Conservation (phyloP, 495 filamentous ascomycete genomes). For the Penicillium alfredii region DNA sequence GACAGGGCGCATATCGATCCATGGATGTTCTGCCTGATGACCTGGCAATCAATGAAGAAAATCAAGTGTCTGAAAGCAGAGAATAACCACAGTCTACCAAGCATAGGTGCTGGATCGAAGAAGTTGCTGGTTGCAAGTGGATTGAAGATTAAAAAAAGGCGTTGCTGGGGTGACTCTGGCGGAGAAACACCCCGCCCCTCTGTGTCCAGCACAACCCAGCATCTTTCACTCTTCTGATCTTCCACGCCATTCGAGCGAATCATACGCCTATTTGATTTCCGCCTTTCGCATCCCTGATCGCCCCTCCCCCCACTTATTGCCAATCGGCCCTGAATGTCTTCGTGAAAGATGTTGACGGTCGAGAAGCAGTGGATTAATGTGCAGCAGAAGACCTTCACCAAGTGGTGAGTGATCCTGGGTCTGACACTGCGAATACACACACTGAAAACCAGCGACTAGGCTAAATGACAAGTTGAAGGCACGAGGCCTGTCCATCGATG, state of each 20-base stretch:
- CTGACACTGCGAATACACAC: no score
- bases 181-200: slow-evolving; percentile 14
- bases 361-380: slow-evolving; percentile 94
- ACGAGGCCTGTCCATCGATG: slow-evolving; percentile 67
- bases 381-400: slow-evolving; percentile 99
- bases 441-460: slow-evolving; percentile 42
- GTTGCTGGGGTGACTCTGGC: slow-evolving; percentile 22
- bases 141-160: background rate
- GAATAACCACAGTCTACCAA: no score
- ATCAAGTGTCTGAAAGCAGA: no score
- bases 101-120: no score
- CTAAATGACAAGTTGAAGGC: slow-evolving; percentile 88
- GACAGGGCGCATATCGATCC: no score
- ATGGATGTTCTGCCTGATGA: no score
- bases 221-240: no score
- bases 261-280: background rate
- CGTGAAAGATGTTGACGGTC: slow-evolving; percentile 52
- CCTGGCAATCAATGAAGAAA: no score
- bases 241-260: no score
- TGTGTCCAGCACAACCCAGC: no score
- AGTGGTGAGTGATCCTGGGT: slow-evolving; percentile 79
- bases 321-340: slow-evolving; percentile 37
- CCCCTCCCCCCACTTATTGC: slow-evolving; percentile 10
- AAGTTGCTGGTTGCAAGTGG: no score
- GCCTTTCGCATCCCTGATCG: background rate